phyloP scores from a whole-genome alignment of 768 basidiomycete genomes.

The Podaxis rugospora region DNA sequence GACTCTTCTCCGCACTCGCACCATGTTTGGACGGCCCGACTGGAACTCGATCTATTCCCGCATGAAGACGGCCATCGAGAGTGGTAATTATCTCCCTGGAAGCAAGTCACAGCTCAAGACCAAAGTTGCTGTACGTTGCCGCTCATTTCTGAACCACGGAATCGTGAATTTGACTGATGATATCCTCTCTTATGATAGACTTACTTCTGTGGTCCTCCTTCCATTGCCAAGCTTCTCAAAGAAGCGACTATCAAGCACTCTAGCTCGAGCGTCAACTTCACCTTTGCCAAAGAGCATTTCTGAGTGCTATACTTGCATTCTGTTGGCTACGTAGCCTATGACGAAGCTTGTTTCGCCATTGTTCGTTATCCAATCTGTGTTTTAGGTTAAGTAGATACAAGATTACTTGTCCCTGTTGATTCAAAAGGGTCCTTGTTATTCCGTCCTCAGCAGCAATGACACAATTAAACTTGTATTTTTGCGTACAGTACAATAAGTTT shows the following conservation, averaged over 20 bases:
- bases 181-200: conserved; percentile 42
- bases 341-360: not conserved
- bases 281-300: conserved; percentile 67
- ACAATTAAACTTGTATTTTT: conserved; percentile 24
- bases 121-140: conserved; percentile 67
- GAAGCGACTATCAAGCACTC: conserved; percentile 58
- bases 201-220: conserved; percentile 84
- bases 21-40: conserved; percentile 90
- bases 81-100: conserved; percentile 78
- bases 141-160: not conserved
- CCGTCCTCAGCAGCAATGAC: not conserved
- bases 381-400: not conserved
- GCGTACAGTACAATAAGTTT: conserved; percentile 7
- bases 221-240: conserved; percentile 73
- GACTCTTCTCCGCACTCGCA: conserved; percentile 82
- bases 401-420: not conserved
- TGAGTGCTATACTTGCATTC: not conserved
- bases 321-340: not conserved
- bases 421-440: not conserved
- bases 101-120: conserved; percentile 76
- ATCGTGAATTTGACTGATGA: not conserved
- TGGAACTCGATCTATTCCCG: conserved; percentile 79
- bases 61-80: conserved; percentile 75
- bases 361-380: not conserved
- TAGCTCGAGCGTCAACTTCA: conserved; percentile 59